These are phyloP conservation scores for Boletus hoseneyae DNA, from an alignment of 1,284 basidiomycete species.

Conservation along the genomic window DNA sequence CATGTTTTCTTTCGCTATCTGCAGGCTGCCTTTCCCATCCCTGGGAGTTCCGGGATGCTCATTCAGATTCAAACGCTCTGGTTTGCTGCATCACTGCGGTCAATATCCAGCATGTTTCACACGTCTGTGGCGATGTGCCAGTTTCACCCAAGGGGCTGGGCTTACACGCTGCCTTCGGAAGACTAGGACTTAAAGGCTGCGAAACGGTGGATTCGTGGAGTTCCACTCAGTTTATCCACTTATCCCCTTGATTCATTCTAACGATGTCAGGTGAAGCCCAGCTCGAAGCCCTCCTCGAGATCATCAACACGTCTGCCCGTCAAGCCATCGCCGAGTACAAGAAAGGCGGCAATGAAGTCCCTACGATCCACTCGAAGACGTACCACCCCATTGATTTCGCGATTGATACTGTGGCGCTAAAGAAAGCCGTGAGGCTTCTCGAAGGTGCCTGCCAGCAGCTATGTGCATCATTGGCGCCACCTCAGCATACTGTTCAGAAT, in stretches of 20 bases:
- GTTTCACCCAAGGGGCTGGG: no score
- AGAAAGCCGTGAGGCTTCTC: slow-evolving; percentile 29
- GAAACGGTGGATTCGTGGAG: neutral
- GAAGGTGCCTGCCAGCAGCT: slow-evolving; percentile 29
- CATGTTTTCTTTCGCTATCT: neutral
- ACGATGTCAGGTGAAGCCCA: slow-evolving; percentile 28
- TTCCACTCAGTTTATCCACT: neutral
- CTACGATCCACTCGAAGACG: slow-evolving; percentile 22
- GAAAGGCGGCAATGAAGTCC: slow-evolving; percentile 20
- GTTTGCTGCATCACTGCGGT: no score
- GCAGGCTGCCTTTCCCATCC: slow-evolving; percentile 2
- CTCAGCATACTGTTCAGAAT: slow-evolving; percentile 28
- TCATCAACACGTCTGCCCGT: slow-evolving; percentile 25
- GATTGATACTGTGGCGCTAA: slow-evolving; percentile 20
- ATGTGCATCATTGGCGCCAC: slow-evolving; percentile 29
- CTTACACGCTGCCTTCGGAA: no score
- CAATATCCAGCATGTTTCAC: neutral
- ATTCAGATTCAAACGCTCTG: no score
- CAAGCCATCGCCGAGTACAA: slow-evolving; percentile 31
- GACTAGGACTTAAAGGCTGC: slow-evolving; percentile 2
- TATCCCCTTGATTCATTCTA: neutral
- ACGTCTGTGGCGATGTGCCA: neutral
- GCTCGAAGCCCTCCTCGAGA: slow-evolving; percentile 24
- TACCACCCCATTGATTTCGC: slow-evolving; percentile 27
- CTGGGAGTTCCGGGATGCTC: neutral